Conservation (phyloP, 2,329 filamentous ascomycete species). For the Penicillium sp. region DNA sequence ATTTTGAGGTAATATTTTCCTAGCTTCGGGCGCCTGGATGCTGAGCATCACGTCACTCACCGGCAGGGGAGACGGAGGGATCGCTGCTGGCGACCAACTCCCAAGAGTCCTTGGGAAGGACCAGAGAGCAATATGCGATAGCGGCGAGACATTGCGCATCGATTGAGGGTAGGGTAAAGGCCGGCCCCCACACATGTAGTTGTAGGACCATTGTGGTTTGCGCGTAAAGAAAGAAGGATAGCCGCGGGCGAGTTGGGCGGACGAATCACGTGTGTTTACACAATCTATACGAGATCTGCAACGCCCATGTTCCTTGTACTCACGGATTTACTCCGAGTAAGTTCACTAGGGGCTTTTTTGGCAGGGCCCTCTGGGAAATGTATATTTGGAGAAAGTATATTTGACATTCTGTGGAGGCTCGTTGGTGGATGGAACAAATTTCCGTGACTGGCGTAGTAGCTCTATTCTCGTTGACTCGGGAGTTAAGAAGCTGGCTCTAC, state of each 20-base stretch:
- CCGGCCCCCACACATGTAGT: constrained; percentile 86
- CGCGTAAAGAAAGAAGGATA: constrained; percentile 10
- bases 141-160: constrained; percentile 85
- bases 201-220: constrained; percentile 55
- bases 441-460: not conserved
- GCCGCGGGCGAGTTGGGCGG: constrained; percentile 13
- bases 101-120: constrained; percentile 60
- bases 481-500: too few relatives aligned
- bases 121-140: constrained; percentile 68
- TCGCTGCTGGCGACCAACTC: constrained; percentile 69
- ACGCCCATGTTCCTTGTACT: not conserved
- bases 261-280: constrained; percentile 24
- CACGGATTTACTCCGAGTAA: too few relatives aligned
- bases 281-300: constrained; percentile 3
- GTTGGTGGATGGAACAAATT: not conserved
- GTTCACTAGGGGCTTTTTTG: not conserved
- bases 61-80: constrained; percentile 63
- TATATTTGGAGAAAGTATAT: not conserved
- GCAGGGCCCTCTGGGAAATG: not conserved
- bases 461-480: too few relatives aligned
- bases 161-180: constrained; percentile 82
- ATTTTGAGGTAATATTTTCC: not conserved
- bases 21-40: not conserved
- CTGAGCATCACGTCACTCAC: constrained; percentile 48
- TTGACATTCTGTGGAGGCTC: not conserved